Base-by-base conservation (phyloP, 192 early-diverging fungal genomes). In the Lobosporangium transversale region DNA sequence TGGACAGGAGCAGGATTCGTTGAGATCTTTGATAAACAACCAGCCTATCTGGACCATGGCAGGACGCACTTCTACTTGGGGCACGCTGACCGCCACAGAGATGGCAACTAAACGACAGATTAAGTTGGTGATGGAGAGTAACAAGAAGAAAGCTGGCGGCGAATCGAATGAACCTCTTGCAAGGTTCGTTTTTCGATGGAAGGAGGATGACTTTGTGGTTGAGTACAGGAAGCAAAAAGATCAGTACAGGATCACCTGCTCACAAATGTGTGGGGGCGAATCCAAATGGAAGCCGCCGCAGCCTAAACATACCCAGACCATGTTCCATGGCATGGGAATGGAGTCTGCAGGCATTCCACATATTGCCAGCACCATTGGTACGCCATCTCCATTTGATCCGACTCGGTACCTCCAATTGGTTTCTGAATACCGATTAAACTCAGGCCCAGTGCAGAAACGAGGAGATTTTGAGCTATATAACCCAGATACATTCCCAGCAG, bases 131-230 rank as follows among this genome's bases (percentile, higher is more conserved):
- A 53, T 56, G 52, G 71, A 76, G 58, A 24, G 17, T n/a, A 75
- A 65, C 63, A 76, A 66, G 58, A 76, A 76, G 42, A 66, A 61
- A 23, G 52, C 58, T 3, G 24, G 18, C 26, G 50, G 47, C 4
- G 53, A 66, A 4, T n/a, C 63, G 11, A 62, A 14, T 7, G 71
- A 76, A 21, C 71, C 71, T 14, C n/a, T 62, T 17, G 51, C 71
- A 4, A 56, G 71, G 40, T 76, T 76, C 47, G 58, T 76, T 14
- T 76, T 76, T 56, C 71, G 71, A 21, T 76, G 71, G 71, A 76
- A 76, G 30, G 58, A 66, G 2, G 53, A 76, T 9, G 71, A 76
- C 47, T 76, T 66, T 54, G 71, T 76, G 35, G 20, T 48, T 10
- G 71, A 76, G 45, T 76, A 76, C 53, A 36, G 71, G 11, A 76